Evolutionary conservation across 257 asterid species (phyloP).

Genomic region (Verbascum thapsus): DNA sequence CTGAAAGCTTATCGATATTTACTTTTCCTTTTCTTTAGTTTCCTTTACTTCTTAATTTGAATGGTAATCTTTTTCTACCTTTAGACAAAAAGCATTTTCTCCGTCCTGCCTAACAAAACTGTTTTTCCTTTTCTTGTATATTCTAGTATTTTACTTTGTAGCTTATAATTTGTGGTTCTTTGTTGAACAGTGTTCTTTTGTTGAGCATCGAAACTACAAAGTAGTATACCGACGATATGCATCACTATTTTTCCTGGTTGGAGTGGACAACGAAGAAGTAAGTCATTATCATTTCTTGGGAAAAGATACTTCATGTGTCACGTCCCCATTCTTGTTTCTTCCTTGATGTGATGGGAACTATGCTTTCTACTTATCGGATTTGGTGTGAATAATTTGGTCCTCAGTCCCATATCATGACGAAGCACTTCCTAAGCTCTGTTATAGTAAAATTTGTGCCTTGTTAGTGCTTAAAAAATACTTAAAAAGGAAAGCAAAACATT

Average conservation of each 20-base stretch:
- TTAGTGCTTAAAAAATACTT: conserved; percentile 4
- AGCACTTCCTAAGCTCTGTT: not conserved
- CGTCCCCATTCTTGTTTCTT: conserved; percentile 17
- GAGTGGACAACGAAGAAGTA: conserved; percentile 98
- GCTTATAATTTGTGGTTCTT: conserved; percentile 22
- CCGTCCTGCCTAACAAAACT: not conserved
- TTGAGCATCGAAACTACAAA: conserved; percentile 96
- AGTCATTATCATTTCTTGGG: conserved; percentile 34
- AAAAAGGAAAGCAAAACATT: not conserved
- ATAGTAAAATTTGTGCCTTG: not conserved
- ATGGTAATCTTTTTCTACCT: not conserved
- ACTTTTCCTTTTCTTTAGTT: not conserved
- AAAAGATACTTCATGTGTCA: not conserved
- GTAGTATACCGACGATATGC: conserved; percentile 91
- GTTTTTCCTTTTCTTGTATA: not conserved
- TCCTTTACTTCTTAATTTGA: conserved; percentile 18
- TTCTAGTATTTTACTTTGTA: not conserved
- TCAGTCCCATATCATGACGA: conserved; percentile 3
- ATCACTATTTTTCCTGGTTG: conserved; percentile 89
- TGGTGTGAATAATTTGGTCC: not conserved
- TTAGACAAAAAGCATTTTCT: not conserved
- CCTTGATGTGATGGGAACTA: conserved; percentile 2
- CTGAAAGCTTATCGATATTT: conserved; percentile 6
- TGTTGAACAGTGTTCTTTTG: conserved; percentile 83
- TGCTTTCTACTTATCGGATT: conserved; percentile 3